Evolutionary conservation across 2,329 filamentous ascomycete genomes (phyloP).

Genomic region (Ceratocystis papillata): DNA sequence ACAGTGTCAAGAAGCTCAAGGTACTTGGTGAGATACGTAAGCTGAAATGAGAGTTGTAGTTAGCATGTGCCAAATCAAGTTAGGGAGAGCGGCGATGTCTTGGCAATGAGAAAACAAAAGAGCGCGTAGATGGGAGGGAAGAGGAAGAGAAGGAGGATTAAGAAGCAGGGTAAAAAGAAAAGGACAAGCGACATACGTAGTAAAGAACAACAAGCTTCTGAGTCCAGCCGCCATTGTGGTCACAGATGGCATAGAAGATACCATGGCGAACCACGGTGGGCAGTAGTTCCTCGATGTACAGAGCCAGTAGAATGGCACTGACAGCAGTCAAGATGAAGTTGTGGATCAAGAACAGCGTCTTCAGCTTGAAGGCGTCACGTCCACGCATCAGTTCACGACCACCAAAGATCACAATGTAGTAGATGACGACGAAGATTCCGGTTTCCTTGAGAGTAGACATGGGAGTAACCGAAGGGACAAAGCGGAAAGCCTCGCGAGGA

Average conservation of each 20-base stretch:
- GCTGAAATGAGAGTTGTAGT: conserved; percentile 39
- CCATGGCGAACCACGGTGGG: conserved; percentile 71
- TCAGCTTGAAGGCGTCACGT: conserved; percentile 74
- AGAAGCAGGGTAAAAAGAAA: neutral
- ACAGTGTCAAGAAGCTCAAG: conserved; percentile 89
- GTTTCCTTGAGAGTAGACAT: conserved; percentile 85
- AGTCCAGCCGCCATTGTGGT: conserved; percentile 77
- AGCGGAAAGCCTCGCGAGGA: conserved; percentile 74
- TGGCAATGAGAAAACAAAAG: neutral
- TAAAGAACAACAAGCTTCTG: conserved; percentile 87
- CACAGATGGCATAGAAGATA: conserved; percentile 81
- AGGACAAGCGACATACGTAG: conserved; percentile 57
- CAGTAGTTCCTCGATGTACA: conserved; percentile 86
- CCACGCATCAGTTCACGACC: conserved; percentile 87
- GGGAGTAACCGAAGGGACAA: conserved; percentile 68
- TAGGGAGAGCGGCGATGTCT: neutral
- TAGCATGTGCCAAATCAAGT: conserved; percentile 12
- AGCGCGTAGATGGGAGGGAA: neutral
- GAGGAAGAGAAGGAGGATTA: neutral
- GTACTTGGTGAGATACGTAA: conserved; percentile 98
- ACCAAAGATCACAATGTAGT: conserved; percentile 90
- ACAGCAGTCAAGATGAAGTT: conserved; percentile 88
- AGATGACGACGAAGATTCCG: conserved; percentile 66
- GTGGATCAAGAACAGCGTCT: conserved; percentile 82
- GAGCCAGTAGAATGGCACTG: conserved; percentile 64